Conservation (phyloP, 257 asterid genomes). For the Fraxinus americana region DNA sequence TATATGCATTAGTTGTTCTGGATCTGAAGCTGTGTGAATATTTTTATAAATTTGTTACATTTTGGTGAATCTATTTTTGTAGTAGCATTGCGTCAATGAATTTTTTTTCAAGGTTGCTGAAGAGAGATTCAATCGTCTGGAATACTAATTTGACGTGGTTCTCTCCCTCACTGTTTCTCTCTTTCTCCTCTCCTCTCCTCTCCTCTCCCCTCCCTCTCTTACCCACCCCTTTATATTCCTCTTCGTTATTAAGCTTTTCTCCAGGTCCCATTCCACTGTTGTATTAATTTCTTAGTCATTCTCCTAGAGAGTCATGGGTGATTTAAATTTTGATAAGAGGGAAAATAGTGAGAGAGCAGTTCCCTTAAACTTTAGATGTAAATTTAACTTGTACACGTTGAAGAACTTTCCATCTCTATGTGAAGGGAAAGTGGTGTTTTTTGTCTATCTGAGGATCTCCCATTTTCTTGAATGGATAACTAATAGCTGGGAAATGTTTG, state of each 20-base stretch:
- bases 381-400: constrained; percentile 15
- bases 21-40: background rate
- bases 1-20: background rate
- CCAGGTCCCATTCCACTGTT: background rate
- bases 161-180: background rate
- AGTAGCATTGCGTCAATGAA: background rate
- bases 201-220: background rate
- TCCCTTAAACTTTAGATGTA: constrained; percentile 17
- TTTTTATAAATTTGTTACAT: background rate
- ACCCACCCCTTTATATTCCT: background rate
- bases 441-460: background rate
- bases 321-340: constrained; percentile 3
- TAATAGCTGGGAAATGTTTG: constrained; percentile 20
- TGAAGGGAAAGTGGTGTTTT: constrained; percentile 7
- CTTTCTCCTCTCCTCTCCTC: background rate
- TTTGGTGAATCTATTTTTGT: background rate
- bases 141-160: background rate
- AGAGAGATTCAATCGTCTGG: background rate
- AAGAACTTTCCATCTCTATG: constrained; percentile 13
- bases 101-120: background rate
- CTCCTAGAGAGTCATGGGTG: background rate
- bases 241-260: background rate
- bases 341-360: constrained; percentile 1
- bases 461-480: background rate
- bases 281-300: background rate